Conservation (phyloP, 257 asterid species). For the Gentiana straminea region DNA sequence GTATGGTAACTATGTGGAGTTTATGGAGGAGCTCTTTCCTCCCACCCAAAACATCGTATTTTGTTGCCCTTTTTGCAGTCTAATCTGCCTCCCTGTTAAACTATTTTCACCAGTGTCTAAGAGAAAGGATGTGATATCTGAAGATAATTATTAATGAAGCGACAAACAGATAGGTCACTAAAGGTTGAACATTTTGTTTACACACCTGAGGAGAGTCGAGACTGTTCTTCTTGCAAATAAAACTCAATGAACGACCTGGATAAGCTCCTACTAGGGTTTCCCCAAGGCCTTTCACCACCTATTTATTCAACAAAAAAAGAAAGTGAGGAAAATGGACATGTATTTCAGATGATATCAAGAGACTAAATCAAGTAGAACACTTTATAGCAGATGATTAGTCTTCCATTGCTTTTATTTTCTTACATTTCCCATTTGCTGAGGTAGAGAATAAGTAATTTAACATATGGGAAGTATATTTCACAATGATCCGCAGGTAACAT, state of each 20-base stretch:
- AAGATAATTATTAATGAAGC: too few relatives aligned
- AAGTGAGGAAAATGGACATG: not conserved
- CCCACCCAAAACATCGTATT: too few relatives aligned
- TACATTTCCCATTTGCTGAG: not conserved
- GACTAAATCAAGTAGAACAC: not conserved
- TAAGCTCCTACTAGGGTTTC: constrained; percentile 99
- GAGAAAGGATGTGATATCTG: too few relatives aligned
- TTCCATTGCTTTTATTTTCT: not conserved
- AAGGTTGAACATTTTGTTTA: not conserved
- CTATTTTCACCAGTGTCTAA: too few relatives aligned
- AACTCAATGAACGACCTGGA: constrained; percentile 99
- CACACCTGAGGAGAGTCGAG: constrained; percentile 72
- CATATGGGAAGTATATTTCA: not conserved
- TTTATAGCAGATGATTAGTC: not conserved
- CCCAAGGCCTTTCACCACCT: constrained; percentile 99
- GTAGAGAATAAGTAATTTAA: not conserved
- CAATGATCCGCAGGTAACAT: not conserved
- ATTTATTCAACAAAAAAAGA: not conserved
- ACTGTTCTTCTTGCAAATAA: constrained; percentile 73
- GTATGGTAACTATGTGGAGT: too few relatives aligned
- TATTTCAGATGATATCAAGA: not conserved
- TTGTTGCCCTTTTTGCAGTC: too few relatives aligned
- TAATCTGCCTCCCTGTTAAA: too few relatives aligned
- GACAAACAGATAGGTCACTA: too few relatives aligned
- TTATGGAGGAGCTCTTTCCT: too few relatives aligned